Percentiles rank a stretch among this genome's conserved stretches.
phyloP scores from a whole-genome alignment of 495 filamentous ascomycete genomes.

The Penicillium paxilli region DNA sequence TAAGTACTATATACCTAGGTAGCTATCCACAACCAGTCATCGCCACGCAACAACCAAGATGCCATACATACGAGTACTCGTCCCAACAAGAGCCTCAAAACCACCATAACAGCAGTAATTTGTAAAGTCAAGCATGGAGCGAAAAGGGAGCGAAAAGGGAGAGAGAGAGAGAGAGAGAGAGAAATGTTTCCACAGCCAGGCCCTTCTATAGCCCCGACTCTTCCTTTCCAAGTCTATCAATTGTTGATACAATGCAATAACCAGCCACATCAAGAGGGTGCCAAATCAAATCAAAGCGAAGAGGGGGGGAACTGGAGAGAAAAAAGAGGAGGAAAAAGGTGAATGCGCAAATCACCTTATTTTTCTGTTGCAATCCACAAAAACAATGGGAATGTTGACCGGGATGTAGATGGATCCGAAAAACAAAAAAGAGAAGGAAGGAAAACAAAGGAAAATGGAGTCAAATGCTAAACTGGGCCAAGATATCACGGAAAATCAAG shows the following conservation, averaged over 20 bases:
- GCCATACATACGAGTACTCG: too few species aligned
- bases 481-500: conserved; percentile 7
- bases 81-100: too few species aligned
- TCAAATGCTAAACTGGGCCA: not conserved
- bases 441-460: not conserved
- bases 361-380: not conserved
- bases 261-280: too few species aligned
- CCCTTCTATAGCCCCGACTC: conserved; percentile 7
- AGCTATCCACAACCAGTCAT: conserved; percentile 8
- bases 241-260: conserved; percentile 43
- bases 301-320: too few species aligned
- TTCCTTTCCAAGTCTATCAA: conserved; percentile 32
- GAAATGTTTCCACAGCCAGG: too few species aligned
- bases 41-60: not conserved
- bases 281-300: too few species aligned
- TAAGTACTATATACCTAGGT: conserved; percentile 21
- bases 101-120: too few species aligned
- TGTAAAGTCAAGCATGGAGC: not conserved
- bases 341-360: conserved; percentile 7
- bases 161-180: too few species aligned
- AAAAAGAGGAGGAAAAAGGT: conserved; percentile 8
- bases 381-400: not conserved
- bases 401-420: not conserved
- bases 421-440: conserved; percentile 1
- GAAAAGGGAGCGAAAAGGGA: not conserved